Evolutionary conservation across 1,284 basidiomycete genomes (phyloP).

Genomic region (Schizophyllum commune): DNA sequence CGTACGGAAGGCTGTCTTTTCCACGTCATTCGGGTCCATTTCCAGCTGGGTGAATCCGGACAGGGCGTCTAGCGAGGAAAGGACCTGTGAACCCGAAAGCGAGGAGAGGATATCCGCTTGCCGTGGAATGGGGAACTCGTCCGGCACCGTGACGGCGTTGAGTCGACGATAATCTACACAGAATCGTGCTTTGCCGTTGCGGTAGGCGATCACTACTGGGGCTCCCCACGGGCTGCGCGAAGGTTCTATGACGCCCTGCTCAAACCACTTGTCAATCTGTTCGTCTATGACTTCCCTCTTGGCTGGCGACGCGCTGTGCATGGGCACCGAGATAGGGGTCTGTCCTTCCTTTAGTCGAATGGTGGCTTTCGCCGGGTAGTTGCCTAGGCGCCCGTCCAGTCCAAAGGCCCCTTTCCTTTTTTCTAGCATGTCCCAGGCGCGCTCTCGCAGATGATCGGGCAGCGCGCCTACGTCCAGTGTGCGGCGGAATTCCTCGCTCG

Average conservation of each 20-base stretch:
- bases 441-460: background rate
- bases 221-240: background rate
- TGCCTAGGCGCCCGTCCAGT: background rate
- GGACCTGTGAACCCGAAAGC: slow-evolving; percentile 16
- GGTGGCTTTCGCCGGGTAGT: background rate
- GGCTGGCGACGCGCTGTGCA: slow-evolving; percentile 17
- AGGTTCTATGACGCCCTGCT: background rate
- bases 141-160: slow-evolving; percentile 16
- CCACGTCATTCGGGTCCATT: slow-evolving; percentile 1
- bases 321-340: slow-evolving; percentile 14
- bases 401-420: background rate
- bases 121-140: slow-evolving; percentile 21
- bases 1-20: slow-evolving; percentile 23
- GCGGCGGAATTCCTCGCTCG: background rate
- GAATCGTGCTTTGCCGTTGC: slow-evolving; percentile 9
- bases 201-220: background rate
- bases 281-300: slow-evolving; percentile 1
- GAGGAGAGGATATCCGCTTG: slow-evolving; percentile 17
- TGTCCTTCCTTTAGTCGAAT: slow-evolving; percentile 8
- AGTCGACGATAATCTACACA: slow-evolving; percentile 19
- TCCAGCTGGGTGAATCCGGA: slow-evolving; percentile 9
- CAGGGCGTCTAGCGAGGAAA: slow-evolving; percentile 9
- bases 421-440: background rate
- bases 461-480: background rate
- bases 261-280: background rate